Conservation (phyloP, 2,329 filamentous ascomycete genomes). For the Penicillium sp. region DNA sequence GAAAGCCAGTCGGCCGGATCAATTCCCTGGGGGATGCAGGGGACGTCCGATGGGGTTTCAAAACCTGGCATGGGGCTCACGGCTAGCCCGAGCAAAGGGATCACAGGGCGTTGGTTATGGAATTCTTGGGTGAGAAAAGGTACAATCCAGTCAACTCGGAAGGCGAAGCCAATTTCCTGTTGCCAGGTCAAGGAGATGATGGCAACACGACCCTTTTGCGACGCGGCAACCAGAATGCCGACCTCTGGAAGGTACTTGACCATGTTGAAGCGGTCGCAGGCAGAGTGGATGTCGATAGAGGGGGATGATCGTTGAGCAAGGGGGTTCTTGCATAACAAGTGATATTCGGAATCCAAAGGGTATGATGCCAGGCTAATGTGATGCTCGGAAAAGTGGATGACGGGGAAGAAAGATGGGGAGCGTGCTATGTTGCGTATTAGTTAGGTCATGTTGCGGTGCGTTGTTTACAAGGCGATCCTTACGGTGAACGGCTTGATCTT, state of each 20-base stretch:
- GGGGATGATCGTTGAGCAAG: conserved; percentile 29
- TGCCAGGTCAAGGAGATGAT: conserved; percentile 54
- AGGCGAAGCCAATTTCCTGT: conserved; percentile 40
- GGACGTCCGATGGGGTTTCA: conserved; percentile 37
- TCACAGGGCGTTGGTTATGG: conserved; percentile 42
- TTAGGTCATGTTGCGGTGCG: too few relatives aligned
- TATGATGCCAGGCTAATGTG: conserved; percentile 40
- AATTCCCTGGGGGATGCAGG: conserved; percentile 29
- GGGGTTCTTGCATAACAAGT: conserved; percentile 32
- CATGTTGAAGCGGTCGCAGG: conserved; percentile 58
- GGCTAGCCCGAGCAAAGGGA: conserved; percentile 56
- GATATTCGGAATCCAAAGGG: conserved; percentile 30
- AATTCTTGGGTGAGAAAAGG: conserved; percentile 54
- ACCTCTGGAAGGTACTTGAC: conserved; percentile 59
- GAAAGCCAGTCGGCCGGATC: conserved; percentile 17
- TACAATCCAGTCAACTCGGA: conserved; percentile 58
- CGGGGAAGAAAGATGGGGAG: conserved; percentile 34
- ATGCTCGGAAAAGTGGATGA: conserved; percentile 44
- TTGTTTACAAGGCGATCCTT: neutral
- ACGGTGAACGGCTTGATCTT: conserved; percentile 16
- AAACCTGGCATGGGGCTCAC: conserved; percentile 58
- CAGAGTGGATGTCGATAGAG: conserved; percentile 23
- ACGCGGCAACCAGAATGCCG: conserved; percentile 58
- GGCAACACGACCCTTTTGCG: conserved; percentile 57
- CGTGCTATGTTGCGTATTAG: conserved; percentile 15